Base-by-base conservation (phyloP, 2,329 filamentous ascomycete genomes). In the Xylariaceae sp. region DNA sequence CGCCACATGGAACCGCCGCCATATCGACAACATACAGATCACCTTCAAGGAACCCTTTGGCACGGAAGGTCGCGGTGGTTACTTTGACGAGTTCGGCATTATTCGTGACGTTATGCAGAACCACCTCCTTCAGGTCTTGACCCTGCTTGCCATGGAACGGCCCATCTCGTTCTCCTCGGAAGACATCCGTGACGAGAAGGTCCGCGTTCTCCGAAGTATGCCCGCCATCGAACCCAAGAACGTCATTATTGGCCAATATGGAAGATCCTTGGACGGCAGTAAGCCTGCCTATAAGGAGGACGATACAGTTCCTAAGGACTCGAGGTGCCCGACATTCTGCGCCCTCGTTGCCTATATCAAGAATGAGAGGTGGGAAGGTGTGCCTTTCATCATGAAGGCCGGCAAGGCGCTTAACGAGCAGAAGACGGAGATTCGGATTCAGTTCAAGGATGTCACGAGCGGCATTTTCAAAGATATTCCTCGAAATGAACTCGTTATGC, bases 41-140 rank as follows among this genome's bases (percentile, higher is more conserved):
- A 88, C 92, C 33, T 98, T 98, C 77, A 98, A 98, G 74, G 92
- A 98, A 71, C 92, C 92, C 6, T 98, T 98, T 59, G 94, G 92
- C 54, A 98, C 92, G 15, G 92, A 98, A 65, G 94, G 92, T 38
- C 86, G 92, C 60, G 92, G 94, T 50, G 92, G 92, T 40, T 98
- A 98, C 73, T 98, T 98, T 62, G 94, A 98, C 61, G 92, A 98
- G 70, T 98, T 98, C 57, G 94, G 92, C 60, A 98, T 98, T 65
- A 88, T 98, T 59, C 88, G 94, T 62, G 94, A 98, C 72, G 92
- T 98, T 53, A 97, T 98, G 92, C 92, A 98, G 71, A 98, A 98
- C 75, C 92, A 98, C 69, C 71, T 98, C 58, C 80, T 98, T 40
- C 92, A 98, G 68, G 89, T 98, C 14, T 74, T 98, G 52, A 98